phyloP scores from a whole-genome alignment of 257 asterid species.

The Capsicum rhomboideum region DNA sequence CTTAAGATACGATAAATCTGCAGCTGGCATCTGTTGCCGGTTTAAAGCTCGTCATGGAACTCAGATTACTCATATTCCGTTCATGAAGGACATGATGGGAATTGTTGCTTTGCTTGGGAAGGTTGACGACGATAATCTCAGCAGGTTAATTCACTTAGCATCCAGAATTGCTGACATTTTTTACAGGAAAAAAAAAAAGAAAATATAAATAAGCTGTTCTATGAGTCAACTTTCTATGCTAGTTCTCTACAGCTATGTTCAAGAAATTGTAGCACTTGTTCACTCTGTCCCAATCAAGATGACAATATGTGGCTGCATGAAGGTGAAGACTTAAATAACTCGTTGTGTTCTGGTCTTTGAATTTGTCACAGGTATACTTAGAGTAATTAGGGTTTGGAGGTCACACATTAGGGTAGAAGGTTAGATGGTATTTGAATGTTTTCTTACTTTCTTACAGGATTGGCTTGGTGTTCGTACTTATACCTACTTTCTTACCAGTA shows the following conservation, averaged over 20 bases:
- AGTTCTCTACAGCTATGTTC: background rate
- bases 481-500: too few species aligned
- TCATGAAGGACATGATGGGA: too few species aligned
- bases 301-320: background rate
- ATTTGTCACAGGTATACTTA: background rate
- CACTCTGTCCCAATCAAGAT: background rate
- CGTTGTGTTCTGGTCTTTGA: background rate
- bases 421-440: background rate
- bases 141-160: conserved; percentile 7
- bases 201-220: background rate
- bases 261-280: background rate
- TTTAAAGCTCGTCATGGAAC: too few species aligned
- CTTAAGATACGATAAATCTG: too few species aligned
- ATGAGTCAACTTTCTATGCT: background rate
- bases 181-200: background rate
- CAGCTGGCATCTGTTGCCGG: too few species aligned
- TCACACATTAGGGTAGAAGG: background rate
- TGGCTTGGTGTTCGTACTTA: too few species aligned
- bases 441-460: too few species aligned
- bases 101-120: too few species aligned
- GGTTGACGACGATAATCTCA: too few species aligned
- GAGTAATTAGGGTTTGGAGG: background rate
- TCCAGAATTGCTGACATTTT: conserved; percentile 6
- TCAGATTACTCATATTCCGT: too few species aligned
- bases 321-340: background rate